Conservation (phyloP, 1,284 basidiomycete genomes). For the Hemileccinum hortonii region DNA sequence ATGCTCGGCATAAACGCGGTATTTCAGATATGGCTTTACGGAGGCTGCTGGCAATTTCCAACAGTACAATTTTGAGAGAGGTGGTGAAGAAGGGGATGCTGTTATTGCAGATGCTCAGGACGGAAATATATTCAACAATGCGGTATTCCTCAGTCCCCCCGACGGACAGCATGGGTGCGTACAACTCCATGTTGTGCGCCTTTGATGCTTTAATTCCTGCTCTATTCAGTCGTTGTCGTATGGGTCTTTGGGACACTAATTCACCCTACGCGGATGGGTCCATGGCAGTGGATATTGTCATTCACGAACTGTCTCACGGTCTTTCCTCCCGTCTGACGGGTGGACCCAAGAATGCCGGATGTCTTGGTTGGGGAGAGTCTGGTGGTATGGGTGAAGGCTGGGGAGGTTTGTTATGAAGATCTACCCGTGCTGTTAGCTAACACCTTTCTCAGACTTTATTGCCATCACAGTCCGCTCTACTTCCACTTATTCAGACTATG, state of each 20-base stretch:
- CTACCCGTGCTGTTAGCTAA: not conserved
- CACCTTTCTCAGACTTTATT: conserved; percentile 59
- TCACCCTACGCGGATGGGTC: conserved; percentile 92
- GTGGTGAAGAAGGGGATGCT: conserved; percentile 83
- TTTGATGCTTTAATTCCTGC: too few species aligned
- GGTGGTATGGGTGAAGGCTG: conserved; percentile 98
- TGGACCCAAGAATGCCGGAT: conserved; percentile 89
- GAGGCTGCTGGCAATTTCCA: conserved; percentile 96
- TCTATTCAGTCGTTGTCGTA: conserved; percentile 83
- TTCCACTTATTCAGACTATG: conserved; percentile 70
- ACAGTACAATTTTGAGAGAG: conserved; percentile 90
- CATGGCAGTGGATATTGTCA: conserved; percentile 90
- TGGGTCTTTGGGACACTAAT: conserved; percentile 95
- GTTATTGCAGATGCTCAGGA: conserved; percentile 96
- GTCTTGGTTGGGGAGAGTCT: conserved; percentile 92
- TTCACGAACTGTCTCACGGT: conserved; percentile 88
- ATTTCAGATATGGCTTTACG: conserved; percentile 77
- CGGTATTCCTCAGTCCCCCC: conserved; percentile 81
- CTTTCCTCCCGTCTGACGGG: conserved; percentile 94
- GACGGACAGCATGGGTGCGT: conserved; percentile 57
- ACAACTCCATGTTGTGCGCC: too few species aligned
- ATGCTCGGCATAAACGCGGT: conserved; percentile 17
- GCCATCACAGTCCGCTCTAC: conserved; percentile 83
- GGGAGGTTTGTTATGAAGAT: conserved; percentile 54
- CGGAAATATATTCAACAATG: conserved; percentile 89